Evolutionary conservation across 2,329 filamentous ascomycete genomes (phyloP), one percentile per base, ranked within the genome.

Genomic region (Paraphaeosphaeria sporulosa): DNA sequence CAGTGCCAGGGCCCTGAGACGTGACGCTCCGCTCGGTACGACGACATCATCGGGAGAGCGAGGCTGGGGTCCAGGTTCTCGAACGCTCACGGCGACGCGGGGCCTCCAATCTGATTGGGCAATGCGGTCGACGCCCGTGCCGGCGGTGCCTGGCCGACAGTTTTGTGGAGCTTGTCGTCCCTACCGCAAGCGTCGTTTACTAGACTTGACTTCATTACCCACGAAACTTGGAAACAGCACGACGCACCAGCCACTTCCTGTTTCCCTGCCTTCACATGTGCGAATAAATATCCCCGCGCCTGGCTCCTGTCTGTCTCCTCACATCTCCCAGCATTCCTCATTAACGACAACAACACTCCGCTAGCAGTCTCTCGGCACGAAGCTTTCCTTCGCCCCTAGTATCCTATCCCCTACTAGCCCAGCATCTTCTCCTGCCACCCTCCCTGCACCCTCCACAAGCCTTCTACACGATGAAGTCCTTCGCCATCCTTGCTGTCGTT

Each of bases 381-480:
- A 30, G n/a, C 59, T 54, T 49, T 40, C 47, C 56, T n/a, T 58
- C 50, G 49, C 52, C 51, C 51, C 43, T 55, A 49, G 44, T 51
- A 65, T 64, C 58, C 63, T 66, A 64, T 56, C 63, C 66, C 61
- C 67, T 64, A 54, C 68, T 67, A 66, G 59, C 59, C 58, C 56
- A 40, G 15, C 17, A 40, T 40, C 38, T 40, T 40, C 36, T 38
- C 36, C 36, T 17, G 36, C 65, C 60, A 56, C 60, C 63, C 55
- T 42, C 44, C n/a, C n/a, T n/a, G n/a, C n/a, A n/a, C n/a, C n/a
- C 54, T 40, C 54, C 58, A 57, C 56, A 47, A 54, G 44, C 52
- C 58, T 56, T 62, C 17, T 49, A 57, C 69, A 74, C 67, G 60
- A 80, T 79, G 78, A 78, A 77, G 73, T 76, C 76, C 51, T 71